These are phyloP conservation scores for Rusavskia elegans DNA, from an alignment of 495 filamentous ascomycete genomes.

Conservation along the genomic window DNA sequence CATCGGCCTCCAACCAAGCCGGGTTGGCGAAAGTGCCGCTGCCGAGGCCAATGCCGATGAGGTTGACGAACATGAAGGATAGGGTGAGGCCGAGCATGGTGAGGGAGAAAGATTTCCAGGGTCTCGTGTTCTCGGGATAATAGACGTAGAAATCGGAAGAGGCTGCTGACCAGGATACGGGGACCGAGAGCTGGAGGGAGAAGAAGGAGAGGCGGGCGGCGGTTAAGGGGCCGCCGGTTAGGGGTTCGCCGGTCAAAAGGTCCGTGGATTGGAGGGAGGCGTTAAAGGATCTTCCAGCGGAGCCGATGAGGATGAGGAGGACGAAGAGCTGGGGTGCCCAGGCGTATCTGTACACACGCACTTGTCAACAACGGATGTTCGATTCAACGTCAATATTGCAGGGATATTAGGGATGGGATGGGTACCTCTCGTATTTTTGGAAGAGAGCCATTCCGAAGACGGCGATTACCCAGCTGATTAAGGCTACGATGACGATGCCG, in stretches of 20 bases:
- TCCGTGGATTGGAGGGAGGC: constrained; percentile 25
- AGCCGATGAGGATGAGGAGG: constrained; percentile 50
- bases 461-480: constrained; percentile 47
- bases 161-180: constrained; percentile 35
- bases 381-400: no score
- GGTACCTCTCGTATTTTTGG: constrained; percentile 50
- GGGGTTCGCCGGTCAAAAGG: constrained; percentile 2
- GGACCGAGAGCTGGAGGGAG: constrained; percentile 38
- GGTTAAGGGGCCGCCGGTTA: constrained; percentile 20
- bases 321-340: constrained; percentile 55
- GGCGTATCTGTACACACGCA: constrained; percentile 30
- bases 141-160: constrained; percentile 44
- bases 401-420: not conserved
- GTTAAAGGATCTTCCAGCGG: constrained; percentile 51
- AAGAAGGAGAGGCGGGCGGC: constrained; percentile 51
- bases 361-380: no score
- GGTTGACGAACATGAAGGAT: constrained; percentile 39
- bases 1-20: constrained; percentile 37
- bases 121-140: constrained; percentile 32
- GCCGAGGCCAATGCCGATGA: constrained; percentile 59
- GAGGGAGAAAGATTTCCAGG: constrained; percentile 28
- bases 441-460: constrained; percentile 63
- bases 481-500: constrained; percentile 50
- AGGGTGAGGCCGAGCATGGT: constrained; percentile 32
- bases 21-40: constrained; percentile 37